phyloP scores from a whole-genome alignment of 768 basidiomycete species.

The Mycena amicta region DNA sequence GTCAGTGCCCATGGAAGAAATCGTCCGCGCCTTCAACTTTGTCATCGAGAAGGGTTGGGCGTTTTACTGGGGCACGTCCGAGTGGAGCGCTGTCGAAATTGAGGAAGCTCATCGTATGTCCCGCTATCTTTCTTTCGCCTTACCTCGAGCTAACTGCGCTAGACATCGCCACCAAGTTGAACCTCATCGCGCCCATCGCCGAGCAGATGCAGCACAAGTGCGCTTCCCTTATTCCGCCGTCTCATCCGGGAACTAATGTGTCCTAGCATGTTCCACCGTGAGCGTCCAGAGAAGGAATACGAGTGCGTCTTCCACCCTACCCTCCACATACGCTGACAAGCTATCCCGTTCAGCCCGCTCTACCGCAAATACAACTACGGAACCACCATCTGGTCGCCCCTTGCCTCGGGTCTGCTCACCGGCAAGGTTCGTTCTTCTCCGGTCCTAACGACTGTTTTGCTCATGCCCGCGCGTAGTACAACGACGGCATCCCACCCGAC shows the following conservation, averaged over 20 bases:
- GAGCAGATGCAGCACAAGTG: slow-evolving; percentile 80
- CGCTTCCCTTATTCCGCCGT: slow-evolving; percentile 14
- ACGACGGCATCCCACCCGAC: slow-evolving; percentile 72
- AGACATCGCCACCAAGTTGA: slow-evolving; percentile 71
- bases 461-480: slow-evolving; percentile 48
- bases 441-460: background rate
- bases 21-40: slow-evolving; percentile 80
- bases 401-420: slow-evolving; percentile 74
- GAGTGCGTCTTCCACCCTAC: slow-evolving; percentile 38
- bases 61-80: slow-evolving; percentile 76
- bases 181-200: slow-evolving; percentile 68
- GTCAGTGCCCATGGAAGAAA: slow-evolving; percentile 70
- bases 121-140: background rate
- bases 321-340: background rate
- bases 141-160: background rate
- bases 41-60: slow-evolving; percentile 76
- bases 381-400: slow-evolving; percentile 74
- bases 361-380: slow-evolving; percentile 73
- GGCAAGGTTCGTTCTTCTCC: slow-evolving; percentile 35
- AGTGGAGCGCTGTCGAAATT: slow-evolving; percentile 75
- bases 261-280: slow-evolving; percentile 73
- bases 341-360: slow-evolving; percentile 43
- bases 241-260: background rate
- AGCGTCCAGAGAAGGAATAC: slow-evolving; percentile 84
- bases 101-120: slow-evolving; percentile 63